phyloP scores from a whole-genome alignment of 257 asterid species.

The Solanum microdontum region DNA sequence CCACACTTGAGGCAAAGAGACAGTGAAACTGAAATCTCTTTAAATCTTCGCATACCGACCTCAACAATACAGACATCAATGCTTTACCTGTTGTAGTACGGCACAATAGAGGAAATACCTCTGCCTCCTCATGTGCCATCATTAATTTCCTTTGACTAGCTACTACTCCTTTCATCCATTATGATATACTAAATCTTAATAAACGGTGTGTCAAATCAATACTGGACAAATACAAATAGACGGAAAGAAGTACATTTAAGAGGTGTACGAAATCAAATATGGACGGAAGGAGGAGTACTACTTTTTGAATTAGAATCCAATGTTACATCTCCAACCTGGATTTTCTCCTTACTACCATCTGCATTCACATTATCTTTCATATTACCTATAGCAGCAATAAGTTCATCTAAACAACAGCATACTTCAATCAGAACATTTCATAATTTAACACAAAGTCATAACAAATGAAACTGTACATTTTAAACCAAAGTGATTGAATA shows the following conservation, averaged over 20 bases:
- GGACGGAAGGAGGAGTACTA: neutral
- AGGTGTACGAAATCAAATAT: neutral
- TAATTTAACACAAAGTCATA: no score
- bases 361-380: neutral
- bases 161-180: neutral
- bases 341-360: neutral
- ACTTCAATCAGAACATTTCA: no score
- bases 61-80: neutral
- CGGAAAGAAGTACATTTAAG: neutral
- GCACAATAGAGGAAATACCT: neutral
- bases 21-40: neutral
- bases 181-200: no score
- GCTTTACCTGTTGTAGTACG: neutral
- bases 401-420: no score
- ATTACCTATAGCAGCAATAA: neutral
- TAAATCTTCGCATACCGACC: neutral
- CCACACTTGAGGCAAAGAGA: neutral
- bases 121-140: neutral
- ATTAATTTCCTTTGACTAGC: neutral
- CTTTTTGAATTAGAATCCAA: neutral
- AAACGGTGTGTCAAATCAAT: neutral
- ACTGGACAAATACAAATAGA: no score
- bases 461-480: no score
- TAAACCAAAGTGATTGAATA: neutral
- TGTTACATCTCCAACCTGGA: neutral